phyloP scores from a whole-genome alignment of 2,329 filamentous ascomycete species.

The Diplodia corticola region DNA sequence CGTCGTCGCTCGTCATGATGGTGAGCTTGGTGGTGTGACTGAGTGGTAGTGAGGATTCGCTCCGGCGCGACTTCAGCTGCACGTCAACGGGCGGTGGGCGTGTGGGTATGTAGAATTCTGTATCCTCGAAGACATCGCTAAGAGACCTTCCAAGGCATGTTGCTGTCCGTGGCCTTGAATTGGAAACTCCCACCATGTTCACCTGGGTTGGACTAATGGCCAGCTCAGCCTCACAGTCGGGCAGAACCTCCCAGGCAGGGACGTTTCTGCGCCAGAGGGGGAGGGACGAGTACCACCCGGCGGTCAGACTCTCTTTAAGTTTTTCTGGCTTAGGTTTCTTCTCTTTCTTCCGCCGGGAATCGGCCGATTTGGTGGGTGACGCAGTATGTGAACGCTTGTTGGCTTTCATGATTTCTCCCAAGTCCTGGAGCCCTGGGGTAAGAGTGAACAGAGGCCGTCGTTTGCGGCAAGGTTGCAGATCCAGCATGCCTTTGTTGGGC shows the following conservation, averaged over 20 bases:
- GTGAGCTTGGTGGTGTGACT: not conserved
- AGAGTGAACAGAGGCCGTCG: not conserved
- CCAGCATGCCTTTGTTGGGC: not conserved
- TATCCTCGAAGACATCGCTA: no score
- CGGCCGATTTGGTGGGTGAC: not conserved
- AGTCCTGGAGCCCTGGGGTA: not conserved
- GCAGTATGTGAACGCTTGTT: not conserved
- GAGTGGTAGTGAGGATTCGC: not conserved
- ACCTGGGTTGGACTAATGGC: no score
- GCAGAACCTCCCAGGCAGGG: conserved; percentile 4
- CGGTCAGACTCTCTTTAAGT: no score
- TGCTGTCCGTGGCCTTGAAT: no score
- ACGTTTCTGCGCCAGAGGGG: conserved; percentile 1
- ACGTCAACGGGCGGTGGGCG: no score
- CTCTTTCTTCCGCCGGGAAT: not conserved
- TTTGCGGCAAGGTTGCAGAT: not conserved
- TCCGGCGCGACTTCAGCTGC: no score
- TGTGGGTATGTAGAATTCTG: no score
- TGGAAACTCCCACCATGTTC: no score
- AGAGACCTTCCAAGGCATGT: no score
- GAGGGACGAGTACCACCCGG: no score
- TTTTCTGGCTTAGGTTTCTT: not conserved
- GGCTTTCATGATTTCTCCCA: not conserved
- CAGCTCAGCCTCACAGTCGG: not conserved
- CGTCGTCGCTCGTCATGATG: not conserved